These are phyloP conservation scores for Umbelopsis isabellina DNA, from an alignment of 192 early-diverging fungal species.

Conservation along the genomic window DNA sequence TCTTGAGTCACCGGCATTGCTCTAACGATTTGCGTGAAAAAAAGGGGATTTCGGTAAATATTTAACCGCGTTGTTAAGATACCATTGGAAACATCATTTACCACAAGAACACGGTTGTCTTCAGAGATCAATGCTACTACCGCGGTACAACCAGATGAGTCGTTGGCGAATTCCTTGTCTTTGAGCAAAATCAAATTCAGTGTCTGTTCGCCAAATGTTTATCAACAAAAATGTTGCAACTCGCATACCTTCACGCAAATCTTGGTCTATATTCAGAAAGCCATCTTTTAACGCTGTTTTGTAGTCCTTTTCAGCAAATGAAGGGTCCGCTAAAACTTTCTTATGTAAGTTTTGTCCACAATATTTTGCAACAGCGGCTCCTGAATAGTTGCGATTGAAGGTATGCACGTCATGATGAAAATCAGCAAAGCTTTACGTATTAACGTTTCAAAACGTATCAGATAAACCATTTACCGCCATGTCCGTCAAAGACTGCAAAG, in stretches of 20 bases:
- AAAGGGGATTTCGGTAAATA: neutral
- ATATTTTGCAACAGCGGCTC: slow-evolving; percentile 80
- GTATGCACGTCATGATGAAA: neutral
- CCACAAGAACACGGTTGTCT: slow-evolving; percentile 79
- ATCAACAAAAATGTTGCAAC: neutral
- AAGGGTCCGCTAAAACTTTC: slow-evolving; percentile 62
- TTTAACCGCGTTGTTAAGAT: neutral
- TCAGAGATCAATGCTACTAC: slow-evolving; percentile 84
- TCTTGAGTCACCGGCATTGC: slow-evolving; percentile 96
- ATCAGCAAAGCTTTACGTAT: neutral
- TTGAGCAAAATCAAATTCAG: slow-evolving; percentile 20
- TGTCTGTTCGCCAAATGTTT: slow-evolving; percentile 1
- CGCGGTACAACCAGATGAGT: slow-evolving; percentile 98
- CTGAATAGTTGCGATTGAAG: slow-evolving; percentile 37
- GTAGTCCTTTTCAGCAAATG: slow-evolving; percentile 74
- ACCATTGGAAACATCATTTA: slow-evolving; percentile 30
- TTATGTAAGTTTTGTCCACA: slow-evolving; percentile 79
- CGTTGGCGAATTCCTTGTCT: slow-evolving; percentile 76
- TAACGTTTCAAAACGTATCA: neutral
- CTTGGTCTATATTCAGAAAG: slow-evolving; percentile 79
- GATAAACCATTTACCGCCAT: slow-evolving; percentile 68
- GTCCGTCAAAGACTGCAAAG: slow-evolving; percentile 98
- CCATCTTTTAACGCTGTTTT: slow-evolving; percentile 79
- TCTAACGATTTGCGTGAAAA: slow-evolving; percentile 37
- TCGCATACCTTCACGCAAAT: slow-evolving; percentile 70